Conservation (phyloP, 2,329 filamentous ascomycete species). For the Diaporthe caulivora region DNA sequence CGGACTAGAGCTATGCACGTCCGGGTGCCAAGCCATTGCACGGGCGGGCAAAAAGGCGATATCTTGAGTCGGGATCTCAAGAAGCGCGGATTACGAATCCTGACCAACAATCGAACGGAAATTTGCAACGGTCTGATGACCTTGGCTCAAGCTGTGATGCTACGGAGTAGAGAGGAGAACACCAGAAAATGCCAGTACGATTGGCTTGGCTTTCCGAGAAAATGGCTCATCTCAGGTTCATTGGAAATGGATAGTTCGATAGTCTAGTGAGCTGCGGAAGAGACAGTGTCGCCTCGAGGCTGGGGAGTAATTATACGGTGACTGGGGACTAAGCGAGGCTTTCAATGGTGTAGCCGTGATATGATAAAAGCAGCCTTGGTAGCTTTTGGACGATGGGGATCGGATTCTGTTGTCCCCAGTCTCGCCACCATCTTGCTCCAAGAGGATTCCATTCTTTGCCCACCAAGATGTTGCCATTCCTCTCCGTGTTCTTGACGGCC, state of each 20-base stretch:
- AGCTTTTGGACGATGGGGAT: neutral
- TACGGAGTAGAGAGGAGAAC: slow-evolving; percentile 15
- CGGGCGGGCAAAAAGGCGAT: neutral
- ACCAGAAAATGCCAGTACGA: neutral
- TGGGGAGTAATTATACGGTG: too few species aligned
- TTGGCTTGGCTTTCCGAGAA: slow-evolving; percentile 8
- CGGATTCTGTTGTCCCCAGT: neutral
- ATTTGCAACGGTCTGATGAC: slow-evolving; percentile 23
- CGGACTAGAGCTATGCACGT: neutral
- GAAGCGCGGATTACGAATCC: slow-evolving; percentile 17
- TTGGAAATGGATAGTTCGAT: slow-evolving; percentile 5
- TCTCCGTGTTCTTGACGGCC: neutral
- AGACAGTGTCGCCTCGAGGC: neutral
- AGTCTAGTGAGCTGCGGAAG: neutral
- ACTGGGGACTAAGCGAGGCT: neutral
- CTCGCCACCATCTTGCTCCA: neutral
- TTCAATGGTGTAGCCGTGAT: too few species aligned
- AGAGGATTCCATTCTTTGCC: neutral
- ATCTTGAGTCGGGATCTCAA: neutral
- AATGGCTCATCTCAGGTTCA: slow-evolving; percentile 11
- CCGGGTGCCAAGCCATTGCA: slow-evolving; percentile 1
- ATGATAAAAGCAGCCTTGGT: slow-evolving; percentile 2
- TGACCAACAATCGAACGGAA: neutral
- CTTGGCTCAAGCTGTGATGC: slow-evolving; percentile 14
- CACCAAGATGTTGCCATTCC: neutral